Percentiles rank a stretch among this genome's conserved stretches.
Evolutionary conservation across 2,329 filamentous ascomycete species (phyloP).

Genomic region (Ophiostoma montium): DNA sequence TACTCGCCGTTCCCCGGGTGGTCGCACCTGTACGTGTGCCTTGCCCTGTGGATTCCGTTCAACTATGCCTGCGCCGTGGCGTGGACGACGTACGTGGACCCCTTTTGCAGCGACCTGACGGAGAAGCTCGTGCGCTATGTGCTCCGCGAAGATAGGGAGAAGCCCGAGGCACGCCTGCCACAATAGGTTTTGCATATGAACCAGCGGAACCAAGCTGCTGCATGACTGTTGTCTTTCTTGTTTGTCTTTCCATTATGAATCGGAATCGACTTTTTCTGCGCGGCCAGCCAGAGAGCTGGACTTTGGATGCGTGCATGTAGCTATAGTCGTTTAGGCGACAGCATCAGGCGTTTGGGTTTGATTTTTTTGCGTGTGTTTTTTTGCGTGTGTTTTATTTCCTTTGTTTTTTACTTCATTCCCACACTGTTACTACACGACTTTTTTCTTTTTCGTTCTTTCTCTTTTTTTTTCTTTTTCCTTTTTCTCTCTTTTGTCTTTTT

Average conservation of each 20-base stretch:
- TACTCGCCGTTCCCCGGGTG: slow-evolving; percentile 20
- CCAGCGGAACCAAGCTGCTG: background rate
- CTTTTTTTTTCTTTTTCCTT: background rate
- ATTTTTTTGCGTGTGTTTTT: background rate
- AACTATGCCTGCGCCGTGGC: slow-evolving; percentile 31
- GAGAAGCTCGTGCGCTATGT: slow-evolving; percentile 20
- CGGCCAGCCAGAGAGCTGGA: background rate
- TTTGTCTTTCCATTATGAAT: background rate
- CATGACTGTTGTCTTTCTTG: background rate
- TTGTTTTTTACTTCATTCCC: slow-evolving; percentile 1
- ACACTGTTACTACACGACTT: background rate
- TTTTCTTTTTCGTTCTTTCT: background rate
- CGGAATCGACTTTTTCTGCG: background rate
- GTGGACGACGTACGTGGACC: slow-evolving; percentile 41
- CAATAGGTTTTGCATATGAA: background rate
- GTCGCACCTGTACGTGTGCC: slow-evolving; percentile 23
- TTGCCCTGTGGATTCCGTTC: slow-evolving; percentile 32
- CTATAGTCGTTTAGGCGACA: background rate
- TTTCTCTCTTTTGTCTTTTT: background rate
- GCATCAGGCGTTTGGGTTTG: slow-evolving; percentile 5
- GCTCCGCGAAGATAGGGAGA: slow-evolving; percentile 13
- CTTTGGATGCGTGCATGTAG: background rate
- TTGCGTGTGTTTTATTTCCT: background rate
- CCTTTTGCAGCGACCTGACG: slow-evolving; percentile 31
- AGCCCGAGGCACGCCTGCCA: slow-evolving; percentile 9